These are phyloP conservation scores for Asparagopsis taxiformis DNA, from an alignment of 31 red algal genomes.

Conservation along the genomic window DNA sequence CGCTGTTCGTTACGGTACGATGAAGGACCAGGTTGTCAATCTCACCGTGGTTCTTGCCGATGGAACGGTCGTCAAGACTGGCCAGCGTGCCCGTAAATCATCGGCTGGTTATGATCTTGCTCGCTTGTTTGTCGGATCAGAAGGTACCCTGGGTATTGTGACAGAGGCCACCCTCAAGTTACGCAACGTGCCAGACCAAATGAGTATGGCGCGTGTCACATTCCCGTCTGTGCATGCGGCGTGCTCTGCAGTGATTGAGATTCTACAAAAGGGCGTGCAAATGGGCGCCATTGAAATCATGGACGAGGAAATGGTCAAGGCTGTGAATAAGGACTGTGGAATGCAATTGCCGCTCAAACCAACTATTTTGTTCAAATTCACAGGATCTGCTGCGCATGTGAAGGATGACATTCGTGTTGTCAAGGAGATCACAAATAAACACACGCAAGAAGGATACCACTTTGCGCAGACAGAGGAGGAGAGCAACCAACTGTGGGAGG, in stretches of 20 bases:
- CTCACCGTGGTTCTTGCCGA: conserved; percentile 89
- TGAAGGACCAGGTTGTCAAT: conserved; percentile 96
- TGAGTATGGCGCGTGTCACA: conserved; percentile 64
- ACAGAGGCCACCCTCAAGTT: conserved; percentile 90
- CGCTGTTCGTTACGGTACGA: conserved; percentile 92
- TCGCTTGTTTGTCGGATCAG: conserved; percentile 93
- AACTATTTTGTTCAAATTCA: conserved; percentile 93
- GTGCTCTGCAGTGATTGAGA: conserved; percentile 74
- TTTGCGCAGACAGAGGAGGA: conserved; percentile 79
- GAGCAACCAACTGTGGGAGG: conserved; percentile 86
- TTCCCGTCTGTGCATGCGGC: conserved; percentile 89
- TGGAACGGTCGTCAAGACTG: conserved; percentile 85
- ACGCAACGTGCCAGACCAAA: conserved; percentile 73
- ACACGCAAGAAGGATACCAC: conserved; percentile 61
- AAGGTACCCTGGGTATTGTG: conserved; percentile 95
- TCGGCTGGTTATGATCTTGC: conserved; percentile 95
- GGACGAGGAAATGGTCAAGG: conserved; percentile 91
- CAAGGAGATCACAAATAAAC: conserved; percentile 52
- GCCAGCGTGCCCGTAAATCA: conserved; percentile 77
- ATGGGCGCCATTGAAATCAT: conserved; percentile 88
- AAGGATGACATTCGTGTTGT: conserved; percentile 76
- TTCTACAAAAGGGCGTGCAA: conserved; percentile 71
- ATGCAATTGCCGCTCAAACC: conserved; percentile 60
- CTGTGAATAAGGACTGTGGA: conserved; percentile 84
- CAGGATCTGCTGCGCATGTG: conserved; percentile 60